Percentiles rank a stretch among this genome's conserved stretches.
Evolutionary conservation across 1,139 yeast genomes (phyloP).

Genomic region (Yamadazyma oceani): DNA sequence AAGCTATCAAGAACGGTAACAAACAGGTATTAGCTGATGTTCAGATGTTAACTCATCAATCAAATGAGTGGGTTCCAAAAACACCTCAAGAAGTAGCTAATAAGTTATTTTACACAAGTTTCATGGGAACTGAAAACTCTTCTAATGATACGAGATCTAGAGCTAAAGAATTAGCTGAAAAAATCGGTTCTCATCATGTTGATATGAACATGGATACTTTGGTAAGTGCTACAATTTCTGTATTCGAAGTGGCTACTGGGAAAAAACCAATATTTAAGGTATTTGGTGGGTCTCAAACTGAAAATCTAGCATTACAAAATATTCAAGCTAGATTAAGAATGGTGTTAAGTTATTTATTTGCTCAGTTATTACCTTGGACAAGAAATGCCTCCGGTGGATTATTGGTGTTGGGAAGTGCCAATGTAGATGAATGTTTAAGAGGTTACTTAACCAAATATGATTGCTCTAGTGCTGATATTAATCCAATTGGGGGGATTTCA

Average conservation of each 20-base stretch:
- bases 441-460: constrained; percentile 97
- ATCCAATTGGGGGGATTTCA: constrained; percentile 97
- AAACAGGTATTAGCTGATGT: constrained; percentile 75
- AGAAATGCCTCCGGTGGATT: constrained; percentile 74
- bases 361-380: constrained; percentile 94
- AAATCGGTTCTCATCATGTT: constrained; percentile 85
- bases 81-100: constrained; percentile 76
- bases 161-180: constrained; percentile 73
- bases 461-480: constrained; percentile 94
- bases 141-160: constrained; percentile 81
- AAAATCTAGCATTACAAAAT: constrained; percentile 90
- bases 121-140: constrained; percentile 95
- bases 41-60: constrained; percentile 54
- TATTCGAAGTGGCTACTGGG: constrained; percentile 89
- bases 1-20: constrained; percentile 66
- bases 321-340: constrained; percentile 94
- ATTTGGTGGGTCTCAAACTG: constrained; percentile 90
- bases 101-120: constrained; percentile 81
- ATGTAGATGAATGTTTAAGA: constrained; percentile 95
- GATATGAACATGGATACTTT: constrained; percentile 88
- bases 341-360: constrained; percentile 91
- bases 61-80: constrained; percentile 59
- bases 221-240: constrained; percentile 68
- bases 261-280: constrained; percentile 83
- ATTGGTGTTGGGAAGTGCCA: constrained; percentile 90